Evolutionary conservation across 2,329 filamentous ascomycete species (phyloP), one percentile per base, ranked within the genome.

Genomic region (Xylaria digitata): DNA sequence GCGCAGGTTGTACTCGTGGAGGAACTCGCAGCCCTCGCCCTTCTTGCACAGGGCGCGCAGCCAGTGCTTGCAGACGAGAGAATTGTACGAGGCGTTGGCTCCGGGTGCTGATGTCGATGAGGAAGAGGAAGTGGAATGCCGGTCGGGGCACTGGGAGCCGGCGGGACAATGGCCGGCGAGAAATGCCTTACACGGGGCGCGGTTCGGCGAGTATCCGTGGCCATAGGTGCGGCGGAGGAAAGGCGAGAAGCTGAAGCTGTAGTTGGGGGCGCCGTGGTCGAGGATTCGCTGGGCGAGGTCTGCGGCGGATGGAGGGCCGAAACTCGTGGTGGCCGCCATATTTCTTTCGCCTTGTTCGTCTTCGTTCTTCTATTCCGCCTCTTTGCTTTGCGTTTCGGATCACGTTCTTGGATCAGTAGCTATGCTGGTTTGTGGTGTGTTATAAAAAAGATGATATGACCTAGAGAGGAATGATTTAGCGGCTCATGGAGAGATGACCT

Each of bases 51-150:
- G 88, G 0, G 94, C 95, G 71, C 96, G 92, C 76, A 98, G 89
- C 90, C 96, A 98, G 85, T 98, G 96, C 83, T 99, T 99, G 89
- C 96, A 99, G 68, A 99, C 95, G 17, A 98, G 89, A 77, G 87
- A 92, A 82, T 91, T 92, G 78, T 91, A 91, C 40, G 89, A 89
- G 46, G 84, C 80, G 74, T 75, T 73, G 71, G 40, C 42, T 42
- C 23, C 54, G 56, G 48, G 9, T n/a, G 46, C 11, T 0, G 64
- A 17, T 11, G 50, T 11, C 5, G 48, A 30, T 0, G 59, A 11
- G 0, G 65, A 52, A 0, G 66, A 32, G 3, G 63, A 50, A 8
- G 66, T 57, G 1, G 61, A 15, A 83, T 98, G 95, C 57, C 93
- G 92, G 80, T 98, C 94, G 1, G 93, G 89, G 79, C 96, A 98